phyloP scores from a whole-genome alignment of 2,329 filamentous ascomycete genomes.

The Sporothrix brunneoviolacea region DNA sequence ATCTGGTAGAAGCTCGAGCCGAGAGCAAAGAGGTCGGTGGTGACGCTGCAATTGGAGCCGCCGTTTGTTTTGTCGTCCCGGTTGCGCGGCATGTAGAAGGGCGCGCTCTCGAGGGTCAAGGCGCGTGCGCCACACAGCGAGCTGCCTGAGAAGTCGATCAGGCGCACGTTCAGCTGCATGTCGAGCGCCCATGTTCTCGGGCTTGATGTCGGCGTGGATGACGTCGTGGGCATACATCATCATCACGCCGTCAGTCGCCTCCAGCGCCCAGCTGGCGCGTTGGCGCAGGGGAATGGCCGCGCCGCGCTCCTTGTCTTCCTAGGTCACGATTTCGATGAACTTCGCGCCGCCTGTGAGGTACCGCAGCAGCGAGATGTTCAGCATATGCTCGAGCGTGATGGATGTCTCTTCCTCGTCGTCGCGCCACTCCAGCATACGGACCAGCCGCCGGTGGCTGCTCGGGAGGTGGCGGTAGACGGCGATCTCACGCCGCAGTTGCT shows the following conservation, averaged over 20 bases:
- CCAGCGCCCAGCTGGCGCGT: conserved; percentile 10
- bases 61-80: neutral
- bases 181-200: conserved; percentile 13
- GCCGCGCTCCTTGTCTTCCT: neutral
- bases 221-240: conserved; percentile 8
- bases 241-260: conserved; percentile 10
- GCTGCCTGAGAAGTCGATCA: conserved; percentile 11
- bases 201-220: conserved; percentile 12
- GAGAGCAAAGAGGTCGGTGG: conserved; percentile 13
- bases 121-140: neutral
- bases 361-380: neutral
- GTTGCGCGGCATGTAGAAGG: conserved; percentile 8
- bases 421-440: conserved; percentile 2
- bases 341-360: neutral
- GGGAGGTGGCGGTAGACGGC: conserved; percentile 10
- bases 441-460: conserved; percentile 2
- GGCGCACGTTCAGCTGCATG: neutral
- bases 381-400: conserved; percentile 12
- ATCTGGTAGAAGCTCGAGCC: conserved; percentile 13
- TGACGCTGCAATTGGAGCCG: conserved; percentile 1
- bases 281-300: conserved; percentile 1
- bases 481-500: conserved; percentile 7
- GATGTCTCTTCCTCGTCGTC: conserved; percentile 8
- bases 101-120: conserved; percentile 1
- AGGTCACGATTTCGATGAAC: neutral